These are phyloP conservation scores for Fusarium redolens DNA, from an alignment of 2,329 filamentous ascomycete species.

Conservation along the genomic window DNA sequence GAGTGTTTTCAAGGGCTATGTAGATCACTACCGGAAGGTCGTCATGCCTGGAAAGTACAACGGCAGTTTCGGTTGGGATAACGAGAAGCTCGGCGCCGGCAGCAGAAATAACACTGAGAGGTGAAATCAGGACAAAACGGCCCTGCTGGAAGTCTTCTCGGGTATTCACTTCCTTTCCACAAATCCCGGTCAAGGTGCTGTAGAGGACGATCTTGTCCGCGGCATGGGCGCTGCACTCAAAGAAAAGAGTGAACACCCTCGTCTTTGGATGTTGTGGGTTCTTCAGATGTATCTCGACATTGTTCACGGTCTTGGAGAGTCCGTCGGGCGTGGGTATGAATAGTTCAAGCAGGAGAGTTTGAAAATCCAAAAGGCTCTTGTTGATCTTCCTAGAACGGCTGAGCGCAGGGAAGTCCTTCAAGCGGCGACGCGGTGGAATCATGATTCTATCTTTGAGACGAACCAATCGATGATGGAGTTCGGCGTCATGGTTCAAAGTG, in stretches of 20 bases:
- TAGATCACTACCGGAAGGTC: rapidly evolving
- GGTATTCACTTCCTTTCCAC: constrained; percentile 21
- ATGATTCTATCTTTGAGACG: constrained; percentile 16
- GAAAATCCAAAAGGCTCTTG: constrained; percentile 28
- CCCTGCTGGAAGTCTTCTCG: constrained; percentile 22
- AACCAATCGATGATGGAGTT: background rate
- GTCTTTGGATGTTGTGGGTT: constrained; percentile 32
- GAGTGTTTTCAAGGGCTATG: constrained; percentile 1
- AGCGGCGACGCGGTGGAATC: constrained; percentile 21
- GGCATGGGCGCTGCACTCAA: background rate
- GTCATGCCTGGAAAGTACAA: constrained; percentile 18
- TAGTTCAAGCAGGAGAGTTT: constrained; percentile 24
- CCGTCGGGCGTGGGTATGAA: background rate
- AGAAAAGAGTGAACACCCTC: background rate
- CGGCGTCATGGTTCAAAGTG: background rate
- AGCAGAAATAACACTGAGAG: background rate
- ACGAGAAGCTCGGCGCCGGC: background rate
- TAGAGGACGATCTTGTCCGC: constrained; percentile 39
- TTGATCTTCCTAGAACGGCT: constrained; percentile 1
- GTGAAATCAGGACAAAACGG: constrained; percentile 27
- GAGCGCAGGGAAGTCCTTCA: constrained; percentile 7
- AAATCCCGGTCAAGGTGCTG: background rate
- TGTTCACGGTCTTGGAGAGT: constrained; percentile 14
- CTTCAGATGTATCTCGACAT: constrained; percentile 36
- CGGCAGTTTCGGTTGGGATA: constrained; percentile 35